Evolutionary conservation across 2,329 filamentous ascomycete genomes (phyloP), one percentile per base, ranked within the genome.

Genomic region (Corynespora cassiicola): DNA sequence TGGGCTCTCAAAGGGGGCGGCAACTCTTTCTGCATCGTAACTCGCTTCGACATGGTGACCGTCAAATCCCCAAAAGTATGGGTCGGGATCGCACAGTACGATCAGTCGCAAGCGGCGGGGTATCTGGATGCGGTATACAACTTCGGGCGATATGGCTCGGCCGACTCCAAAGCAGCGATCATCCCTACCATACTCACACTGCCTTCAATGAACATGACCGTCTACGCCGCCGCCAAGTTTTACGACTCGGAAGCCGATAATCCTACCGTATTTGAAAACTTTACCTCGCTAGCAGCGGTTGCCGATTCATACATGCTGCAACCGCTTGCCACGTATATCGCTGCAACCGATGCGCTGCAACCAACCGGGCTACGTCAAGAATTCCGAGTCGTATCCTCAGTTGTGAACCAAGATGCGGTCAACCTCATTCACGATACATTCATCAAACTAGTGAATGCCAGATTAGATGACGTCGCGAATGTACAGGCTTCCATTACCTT

Each of bases 111-210:
- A 12, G 31, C 38, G 4, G 5, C 22, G n/a, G 38, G 42, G 12
- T 56, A 51, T 22, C 44, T 59, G 12, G 46, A 57, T 12, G 54
- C 43, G 7, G 46, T 57, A 5, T 52, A 57, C 21, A 52, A 36
- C 33, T 58, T 57, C 2, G 50, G 49, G 0, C 35, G 36, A 24
- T 52, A 50, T 9, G 52, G 52, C 4, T 42, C 50, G 5, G 28
- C 43, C 7, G 52, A 56, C 24, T 32, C 42, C 7, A 57, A 54
- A 15, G 49, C 54, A 12, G 54, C 51, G 7, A 47, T 55, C 11
- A 50, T 54, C 4, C 54, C 48, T 2, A 56, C 50, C 1, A 50
- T 53, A n/a, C 19, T 52, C 9, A 42, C 42, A 1, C 41, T 54
- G 4, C 52, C 54, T 2, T 27, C 41, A 1, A 15, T 30, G 7